A percentile compares a stretch with the other conserved stretches of the same genome.
Evolutionary conservation across 306 rosid species (phyloP).

Genomic region (Pterocarpus santalinus): DNA sequence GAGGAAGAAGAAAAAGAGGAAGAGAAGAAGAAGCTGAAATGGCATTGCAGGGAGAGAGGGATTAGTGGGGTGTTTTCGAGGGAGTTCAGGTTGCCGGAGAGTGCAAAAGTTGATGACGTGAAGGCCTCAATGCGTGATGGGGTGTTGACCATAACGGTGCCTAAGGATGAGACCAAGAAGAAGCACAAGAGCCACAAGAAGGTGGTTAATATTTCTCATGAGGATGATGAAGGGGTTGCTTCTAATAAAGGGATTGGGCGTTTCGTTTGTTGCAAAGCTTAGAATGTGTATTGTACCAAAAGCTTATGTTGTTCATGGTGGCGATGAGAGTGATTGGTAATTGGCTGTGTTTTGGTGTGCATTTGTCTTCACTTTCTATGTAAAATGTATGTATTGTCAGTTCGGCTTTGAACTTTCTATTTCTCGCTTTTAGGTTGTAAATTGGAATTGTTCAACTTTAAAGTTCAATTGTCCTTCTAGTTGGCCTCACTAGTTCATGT

Average conservation of each 20-base stretch:
- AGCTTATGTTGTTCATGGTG: neutral
- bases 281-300: neutral
- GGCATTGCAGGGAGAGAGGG: constrained; percentile 72
- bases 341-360: neutral
- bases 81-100: constrained; percentile 68
- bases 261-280: constrained; percentile 70
- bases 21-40: constrained; percentile 46
- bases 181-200: constrained; percentile 42
- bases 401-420: neutral
- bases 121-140: constrained; percentile 69
- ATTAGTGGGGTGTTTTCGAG: constrained; percentile 47
- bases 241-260: constrained; percentile 60
- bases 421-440: neutral
- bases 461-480: neutral
- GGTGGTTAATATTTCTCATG: constrained; percentile 48
- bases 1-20: constrained; percentile 26
- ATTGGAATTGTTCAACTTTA: neutral
- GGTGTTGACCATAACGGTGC: constrained; percentile 56
- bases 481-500: neutral
- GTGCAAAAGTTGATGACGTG: constrained; percentile 59
- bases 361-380: constrained; percentile 16
- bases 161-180: constrained; percentile 57
- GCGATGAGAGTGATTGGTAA: neutral
- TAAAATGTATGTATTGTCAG: neutral
- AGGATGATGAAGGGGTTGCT: constrained; percentile 38